Conservation (phyloP, 2,329 filamentous ascomycete genomes). For the Nemania bipapillata region DNA sequence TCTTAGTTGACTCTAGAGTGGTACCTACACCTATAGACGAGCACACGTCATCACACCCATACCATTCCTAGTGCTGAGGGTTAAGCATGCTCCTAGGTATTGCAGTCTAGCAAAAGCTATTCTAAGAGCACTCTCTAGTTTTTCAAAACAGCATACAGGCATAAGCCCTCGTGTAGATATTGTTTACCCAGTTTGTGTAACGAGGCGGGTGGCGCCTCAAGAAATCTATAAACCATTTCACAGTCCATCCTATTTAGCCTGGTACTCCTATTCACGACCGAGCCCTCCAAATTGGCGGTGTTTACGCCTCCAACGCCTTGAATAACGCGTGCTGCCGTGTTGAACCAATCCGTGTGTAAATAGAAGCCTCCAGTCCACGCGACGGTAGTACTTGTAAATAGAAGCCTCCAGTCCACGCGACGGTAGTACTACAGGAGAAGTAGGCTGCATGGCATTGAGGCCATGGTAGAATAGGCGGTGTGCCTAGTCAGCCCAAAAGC, state of each 20-base stretch:
- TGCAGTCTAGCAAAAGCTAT: background rate
- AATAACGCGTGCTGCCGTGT: background rate
- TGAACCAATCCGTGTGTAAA: background rate
- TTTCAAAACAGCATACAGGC: background rate
- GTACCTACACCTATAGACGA: background rate
- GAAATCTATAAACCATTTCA: slow-evolving; percentile 3
- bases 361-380: background rate
- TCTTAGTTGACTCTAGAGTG: background rate
- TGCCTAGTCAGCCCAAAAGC: background rate
- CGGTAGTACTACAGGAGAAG: slow-evolving; percentile 26
- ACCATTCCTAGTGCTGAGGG: background rate
- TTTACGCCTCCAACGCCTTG: background rate
- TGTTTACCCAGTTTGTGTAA: background rate
- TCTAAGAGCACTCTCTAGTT: background rate
- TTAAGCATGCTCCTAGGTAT: background rate
- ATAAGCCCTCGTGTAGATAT: background rate
- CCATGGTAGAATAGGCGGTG: background rate
- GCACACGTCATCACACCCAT: background rate
- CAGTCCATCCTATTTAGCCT: background rate
- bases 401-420: background rate
- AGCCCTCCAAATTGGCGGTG: background rate
- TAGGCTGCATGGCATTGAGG: background rate
- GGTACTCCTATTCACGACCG: background rate
- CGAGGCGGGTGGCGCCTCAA: background rate
- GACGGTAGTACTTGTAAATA: slow-evolving; percentile 21